phyloP scores from a whole-genome alignment of 768 basidiomycete genomes.

The Gloeophyllum trabeum region DNA sequence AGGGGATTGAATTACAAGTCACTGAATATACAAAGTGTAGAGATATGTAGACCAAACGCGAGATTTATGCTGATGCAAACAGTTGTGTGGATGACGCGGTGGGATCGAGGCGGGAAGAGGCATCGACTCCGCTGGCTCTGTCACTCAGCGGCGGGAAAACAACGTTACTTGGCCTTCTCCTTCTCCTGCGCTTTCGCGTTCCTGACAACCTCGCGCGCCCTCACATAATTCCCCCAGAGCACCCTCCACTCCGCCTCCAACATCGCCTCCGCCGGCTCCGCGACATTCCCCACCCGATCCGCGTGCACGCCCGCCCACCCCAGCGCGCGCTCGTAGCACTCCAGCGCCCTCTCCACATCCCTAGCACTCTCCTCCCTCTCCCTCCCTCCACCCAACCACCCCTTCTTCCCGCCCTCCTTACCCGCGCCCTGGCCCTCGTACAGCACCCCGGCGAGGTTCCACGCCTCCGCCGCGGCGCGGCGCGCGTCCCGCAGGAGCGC shows the following conservation, averaged over 20 bases:
- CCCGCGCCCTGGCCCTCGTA: conserved; percentile 28
- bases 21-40: too few species aligned
- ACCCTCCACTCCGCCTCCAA: conserved; percentile 50
- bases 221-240: conserved; percentile 49
- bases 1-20: too few species aligned
- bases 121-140: too few species aligned
- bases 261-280: conserved; percentile 37
- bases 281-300: conserved; percentile 22
- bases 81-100: too few species aligned
- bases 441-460: conserved; percentile 63
- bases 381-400: too few species aligned
- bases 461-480: conserved; percentile 61
- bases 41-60: too few species aligned
- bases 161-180: too few species aligned
- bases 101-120: too few species aligned
- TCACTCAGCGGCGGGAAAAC: too few species aligned
- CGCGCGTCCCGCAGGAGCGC: conserved; percentile 58
- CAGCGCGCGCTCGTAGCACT: conserved; percentile 60
- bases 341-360: conserved; percentile 37
- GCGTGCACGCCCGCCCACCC: conserved; percentile 47
- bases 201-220: conserved; percentile 24
- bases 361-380: too few species aligned
- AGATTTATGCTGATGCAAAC: too few species aligned
- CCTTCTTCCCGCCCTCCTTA: conserved; percentile 19
- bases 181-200: conserved; percentile 1